Conservation (phyloP, 208 protist genomes). For the Polymyxa betae region DNA sequence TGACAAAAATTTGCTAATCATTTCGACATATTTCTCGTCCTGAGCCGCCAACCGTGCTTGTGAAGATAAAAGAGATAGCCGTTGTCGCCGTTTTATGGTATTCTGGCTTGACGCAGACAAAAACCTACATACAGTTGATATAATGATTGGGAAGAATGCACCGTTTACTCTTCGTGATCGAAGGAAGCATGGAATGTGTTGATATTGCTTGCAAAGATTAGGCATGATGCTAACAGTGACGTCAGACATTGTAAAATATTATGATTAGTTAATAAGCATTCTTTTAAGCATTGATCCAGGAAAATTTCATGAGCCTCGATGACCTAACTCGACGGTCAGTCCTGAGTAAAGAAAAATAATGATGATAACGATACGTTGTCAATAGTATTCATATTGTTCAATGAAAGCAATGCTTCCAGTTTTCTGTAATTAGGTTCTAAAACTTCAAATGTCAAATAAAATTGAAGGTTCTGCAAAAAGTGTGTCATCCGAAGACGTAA, state of each 20-base stretch:
- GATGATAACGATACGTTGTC: not conserved
- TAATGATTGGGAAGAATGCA: not conserved
- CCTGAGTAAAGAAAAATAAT: not conserved
- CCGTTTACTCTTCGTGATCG: not conserved
- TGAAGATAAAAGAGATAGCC: not conserved
- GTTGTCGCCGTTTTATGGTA: not conserved
- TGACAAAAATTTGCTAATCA: not conserved
- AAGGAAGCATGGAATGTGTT: slow-evolving; percentile 27
- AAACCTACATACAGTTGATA: slow-evolving; percentile 4
- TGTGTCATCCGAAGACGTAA: slow-evolving; percentile 76
- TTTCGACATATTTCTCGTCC: not conserved
- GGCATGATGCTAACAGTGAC: slow-evolving; percentile 22
- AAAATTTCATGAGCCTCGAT: slow-evolving; percentile 10
- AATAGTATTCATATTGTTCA: not conserved
- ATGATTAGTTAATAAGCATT: slow-evolving; percentile 41
- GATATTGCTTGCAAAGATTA: slow-evolving; percentile 4
- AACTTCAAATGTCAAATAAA: slow-evolving; percentile 74
- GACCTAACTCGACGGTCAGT: not conserved
- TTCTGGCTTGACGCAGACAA: not conserved
- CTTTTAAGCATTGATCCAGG: slow-evolving; percentile 32
- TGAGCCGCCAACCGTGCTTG: not conserved
- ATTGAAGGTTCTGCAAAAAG: slow-evolving; percentile 79
- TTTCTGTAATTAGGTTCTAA: slow-evolving; percentile 71
- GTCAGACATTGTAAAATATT: slow-evolving; percentile 31
- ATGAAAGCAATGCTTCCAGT: slow-evolving; percentile 52